Base-by-base conservation (phyloP, 768 basidiomycete species). In the Boletellus emodensis region DNA sequence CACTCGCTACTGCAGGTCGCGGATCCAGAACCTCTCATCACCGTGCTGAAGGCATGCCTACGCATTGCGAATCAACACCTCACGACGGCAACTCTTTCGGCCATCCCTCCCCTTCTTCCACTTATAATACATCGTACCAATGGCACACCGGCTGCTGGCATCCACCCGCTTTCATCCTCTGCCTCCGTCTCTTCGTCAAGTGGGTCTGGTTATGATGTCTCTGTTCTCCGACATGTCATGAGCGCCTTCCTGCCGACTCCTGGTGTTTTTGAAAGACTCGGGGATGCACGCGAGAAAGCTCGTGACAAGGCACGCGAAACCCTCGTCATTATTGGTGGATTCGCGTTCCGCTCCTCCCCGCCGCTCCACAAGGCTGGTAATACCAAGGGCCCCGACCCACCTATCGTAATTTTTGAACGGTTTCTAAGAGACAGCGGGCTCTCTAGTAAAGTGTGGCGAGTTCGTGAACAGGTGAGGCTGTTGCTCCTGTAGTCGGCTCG, bases 61-160 rank as follows among this genome's bases (percentile, higher is more conserved):
- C 81, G 88, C 58, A 83, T 83, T 39, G 78, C 90, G 40, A 91
- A 94, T 70, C 83, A 89, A 61, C 89, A 91, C 60, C 73, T 94
- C 36, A 81, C 84, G 8, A 83, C 82, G 48, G 90, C 91, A 33
- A 84, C 90, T 28, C 73, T 94, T 58, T 76, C 80, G 50, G 81
- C 81, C 30, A 71, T 94, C 34, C 84, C 84, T 14, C 73, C 82
- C 9, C 71, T 87, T 48, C 75, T 89, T 33, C 82, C 83, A 22
- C 75, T 84, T 40, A 73, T 91, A 49, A 69, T 87, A 46, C 67
- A 77, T 24, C 76, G 72, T 3, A 48, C 58, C 65, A 51, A 57
- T 62, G 51, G 58, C 15, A 59, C 66, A 40, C 51, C 60, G 44
- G 51, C 55, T 55, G 24, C 61, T 40, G 58, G 53, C 64, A 43